Base-by-base conservation (phyloP, 345 rosid species). In the Hevea brasiliensis region DNA sequence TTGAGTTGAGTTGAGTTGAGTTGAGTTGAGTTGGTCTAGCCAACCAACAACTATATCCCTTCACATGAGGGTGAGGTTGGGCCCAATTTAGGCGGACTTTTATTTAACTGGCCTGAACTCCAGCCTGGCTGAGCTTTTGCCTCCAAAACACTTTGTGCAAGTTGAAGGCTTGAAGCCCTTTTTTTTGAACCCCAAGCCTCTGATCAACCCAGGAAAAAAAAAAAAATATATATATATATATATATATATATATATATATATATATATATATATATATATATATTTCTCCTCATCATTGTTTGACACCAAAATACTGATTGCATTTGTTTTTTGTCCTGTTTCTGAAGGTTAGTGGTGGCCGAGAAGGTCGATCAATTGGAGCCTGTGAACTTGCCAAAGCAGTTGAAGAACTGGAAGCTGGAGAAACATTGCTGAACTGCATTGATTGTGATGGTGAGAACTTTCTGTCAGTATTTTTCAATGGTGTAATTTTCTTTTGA, bases 321-420 rank as follows among this genome's bases (percentile, higher is more conserved):
- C n/a, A 50, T 17, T 0, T 64, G n/a, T 23, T 82, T 35, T 48
- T 58, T 47, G 47, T 42, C 10, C 15, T 15, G 1, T 35, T n/a
- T 76, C 8, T 68, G 60, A 74, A 96, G 99, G 97, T 93, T 69
- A 89, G 81, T 70, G 99, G 99, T 24, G 99, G 98, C 45, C 89
- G 98, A 83, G 98, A 96, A 81, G 97, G 93, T 72, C 88, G 99
- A 70, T 97, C 93, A 56, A 89, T 93, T 72, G 97, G 98, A 81
- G 99, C 99, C 44, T 91, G 87, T 75, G 99, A 96, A 87, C 97
- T 96, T 77, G 98, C 98, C 45, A 91, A 87, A 88, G 90, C 91
- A 50, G 98, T 93, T 72, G 97, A 96, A 83, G 93, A 87, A 73
- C 81, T 93, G 67, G 99, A 98, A 68, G 98, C 99, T 65, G 97